Evolutionary conservation across 1,284 basidiomycete genomes (phyloP).

Genomic region (Melampsora americana): DNA sequence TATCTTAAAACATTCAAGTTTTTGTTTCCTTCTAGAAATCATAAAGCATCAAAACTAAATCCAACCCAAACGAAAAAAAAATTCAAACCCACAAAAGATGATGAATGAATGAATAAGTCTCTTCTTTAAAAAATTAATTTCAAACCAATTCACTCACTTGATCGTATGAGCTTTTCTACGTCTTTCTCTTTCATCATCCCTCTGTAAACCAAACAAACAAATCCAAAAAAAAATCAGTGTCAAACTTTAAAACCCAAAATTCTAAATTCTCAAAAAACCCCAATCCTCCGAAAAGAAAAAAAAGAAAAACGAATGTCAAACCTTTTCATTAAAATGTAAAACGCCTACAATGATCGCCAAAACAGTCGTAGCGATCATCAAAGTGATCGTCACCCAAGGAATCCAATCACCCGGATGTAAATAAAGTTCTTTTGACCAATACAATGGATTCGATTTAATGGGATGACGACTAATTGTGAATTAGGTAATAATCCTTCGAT

Average conservation of each 20-base stretch:
- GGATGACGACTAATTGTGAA: constrained; percentile 90
- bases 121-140: no score
- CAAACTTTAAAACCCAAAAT: background rate
- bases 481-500: constrained; percentile 98
- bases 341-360: constrained; percentile 79
- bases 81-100: no score
- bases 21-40: no score
- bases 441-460: constrained; percentile 62
- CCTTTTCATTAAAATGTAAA: constrained; percentile 83
- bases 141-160: constrained; percentile 4
- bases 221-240: background rate
- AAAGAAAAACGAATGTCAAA: constrained; percentile 29
- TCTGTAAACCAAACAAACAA: constrained; percentile 7
- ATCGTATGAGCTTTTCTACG: constrained; percentile 41
- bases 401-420: constrained; percentile 95
- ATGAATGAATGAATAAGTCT: no score
- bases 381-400: constrained; percentile 86
- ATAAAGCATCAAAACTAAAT: no score
- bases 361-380: constrained; percentile 69
- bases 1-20: no score
- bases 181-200: constrained; percentile 42
- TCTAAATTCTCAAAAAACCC: background rate
- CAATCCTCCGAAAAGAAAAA: background rate
- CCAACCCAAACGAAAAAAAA: no score
- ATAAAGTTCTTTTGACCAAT: constrained; percentile 86